Conservation (phyloP, 2,329 filamentous ascomycete genomes). For the Diplodia mutila region DNA sequence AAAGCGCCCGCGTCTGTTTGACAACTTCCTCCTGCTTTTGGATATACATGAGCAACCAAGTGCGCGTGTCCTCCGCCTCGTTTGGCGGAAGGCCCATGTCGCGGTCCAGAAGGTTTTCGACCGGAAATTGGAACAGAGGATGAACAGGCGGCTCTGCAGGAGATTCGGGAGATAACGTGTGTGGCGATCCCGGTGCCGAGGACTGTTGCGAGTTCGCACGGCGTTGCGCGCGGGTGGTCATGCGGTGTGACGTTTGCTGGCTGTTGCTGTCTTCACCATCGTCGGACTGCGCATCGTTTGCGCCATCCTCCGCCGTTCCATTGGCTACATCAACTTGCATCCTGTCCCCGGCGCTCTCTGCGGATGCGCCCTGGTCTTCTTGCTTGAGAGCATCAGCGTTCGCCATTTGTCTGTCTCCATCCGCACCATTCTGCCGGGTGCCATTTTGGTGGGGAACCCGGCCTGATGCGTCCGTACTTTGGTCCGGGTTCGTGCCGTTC, state of each 20-base stretch:
- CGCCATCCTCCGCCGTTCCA: conserved; percentile 8
- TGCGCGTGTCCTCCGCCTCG: conserved; percentile 79
- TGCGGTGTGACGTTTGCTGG: conserved; percentile 51
- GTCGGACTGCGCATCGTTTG: not conserved
- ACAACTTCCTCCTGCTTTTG: conserved; percentile 87
- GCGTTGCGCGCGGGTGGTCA: conserved; percentile 60
- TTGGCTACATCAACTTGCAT: conserved; percentile 22
- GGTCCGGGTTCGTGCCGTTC: not conserved
- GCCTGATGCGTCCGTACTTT: not conserved
- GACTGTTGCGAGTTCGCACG: conserved; percentile 40
- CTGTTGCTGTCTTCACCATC: conserved; percentile 13
- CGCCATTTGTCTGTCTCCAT: not conserved
- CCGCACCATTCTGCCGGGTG: not conserved
- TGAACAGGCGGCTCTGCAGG: conserved; percentile 64
- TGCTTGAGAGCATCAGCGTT: conserved; percentile 12
- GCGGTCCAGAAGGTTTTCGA: conserved; percentile 65
- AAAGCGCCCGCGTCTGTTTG: conserved; percentile 68
- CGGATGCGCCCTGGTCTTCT: not conserved
- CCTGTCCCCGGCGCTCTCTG: conserved; percentile 2
- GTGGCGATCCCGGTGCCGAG: conserved; percentile 24
- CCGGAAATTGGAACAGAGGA: conserved; percentile 72
- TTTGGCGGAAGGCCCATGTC: conserved; percentile 71
- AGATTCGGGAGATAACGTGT: conserved; percentile 46
- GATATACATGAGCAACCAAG: conserved; percentile 74
- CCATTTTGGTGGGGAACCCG: not conserved